A percentile compares a stretch with the other conserved stretches of the same genome.
These are phyloP conservation scores for Hippophae tibetana DNA, from an alignment of 306 rosid species.

Conservation along the genomic window DNA sequence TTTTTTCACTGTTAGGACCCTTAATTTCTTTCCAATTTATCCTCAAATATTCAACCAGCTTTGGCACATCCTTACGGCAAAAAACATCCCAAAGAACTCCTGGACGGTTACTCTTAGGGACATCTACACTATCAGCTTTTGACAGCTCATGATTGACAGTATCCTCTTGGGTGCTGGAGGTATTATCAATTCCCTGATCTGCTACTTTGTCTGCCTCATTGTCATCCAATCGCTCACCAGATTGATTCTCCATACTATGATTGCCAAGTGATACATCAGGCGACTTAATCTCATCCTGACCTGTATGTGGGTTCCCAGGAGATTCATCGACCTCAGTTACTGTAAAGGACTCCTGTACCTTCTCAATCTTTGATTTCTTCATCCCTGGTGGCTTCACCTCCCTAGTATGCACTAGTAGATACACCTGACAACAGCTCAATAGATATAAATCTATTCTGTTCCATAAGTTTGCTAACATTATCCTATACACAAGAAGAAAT, in stretches of 20 bases:
- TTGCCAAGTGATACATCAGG: conserved; percentile 36
- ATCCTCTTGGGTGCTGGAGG: conserved; percentile 29
- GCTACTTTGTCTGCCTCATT: conserved; percentile 30
- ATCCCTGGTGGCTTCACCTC: conserved; percentile 48
- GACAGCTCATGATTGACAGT: conserved; percentile 26
- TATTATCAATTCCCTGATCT: conserved; percentile 33
- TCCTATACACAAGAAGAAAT: neutral
- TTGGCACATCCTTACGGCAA: conserved; percentile 62
- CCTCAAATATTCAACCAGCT: conserved; percentile 63
- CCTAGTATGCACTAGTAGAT: conserved; percentile 75
- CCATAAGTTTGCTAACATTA: conserved; percentile 12
- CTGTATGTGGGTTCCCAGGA: conserved; percentile 30
- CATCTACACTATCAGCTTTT: conserved; percentile 34
- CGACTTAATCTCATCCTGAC: conserved; percentile 28
- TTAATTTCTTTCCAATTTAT: conserved; percentile 47
- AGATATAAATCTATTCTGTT: conserved; percentile 22
- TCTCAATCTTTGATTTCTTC: conserved; percentile 41
- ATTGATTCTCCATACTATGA: conserved; percentile 25
- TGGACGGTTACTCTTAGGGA: conserved; percentile 31
- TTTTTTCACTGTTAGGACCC: conserved; percentile 30
- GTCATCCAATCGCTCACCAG: conserved; percentile 33
- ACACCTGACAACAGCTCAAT: conserved; percentile 47
- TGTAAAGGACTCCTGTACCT: conserved; percentile 21
- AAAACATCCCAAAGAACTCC: conserved; percentile 91
- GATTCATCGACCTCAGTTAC: conserved; percentile 41